Percentiles rank a stretch among this genome's conserved stretches.
These are phyloP conservation scores for Colletotrichum sp. DNA, from an alignment of 2,329 filamentous ascomycete species.

Conservation along the genomic window DNA sequence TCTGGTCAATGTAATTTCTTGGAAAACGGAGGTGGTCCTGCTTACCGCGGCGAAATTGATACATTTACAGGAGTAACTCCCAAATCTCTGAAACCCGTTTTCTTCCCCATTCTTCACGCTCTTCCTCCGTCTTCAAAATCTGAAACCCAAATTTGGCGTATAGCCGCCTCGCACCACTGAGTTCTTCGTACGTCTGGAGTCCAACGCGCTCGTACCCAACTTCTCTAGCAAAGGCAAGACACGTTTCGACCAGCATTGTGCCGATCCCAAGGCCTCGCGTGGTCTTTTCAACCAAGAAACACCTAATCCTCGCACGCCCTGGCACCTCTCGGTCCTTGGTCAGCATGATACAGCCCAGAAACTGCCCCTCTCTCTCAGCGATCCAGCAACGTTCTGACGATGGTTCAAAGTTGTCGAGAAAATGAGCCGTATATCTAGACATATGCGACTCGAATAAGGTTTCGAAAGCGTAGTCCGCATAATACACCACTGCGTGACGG, in stretches of 20 bases:
- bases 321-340: conserved; percentile 13
- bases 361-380: conserved; percentile 24
- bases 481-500: conserved; percentile 27
- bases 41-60: neutral
- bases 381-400: conserved; percentile 29
- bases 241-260: conserved; percentile 14
- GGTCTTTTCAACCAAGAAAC: conserved; percentile 26
- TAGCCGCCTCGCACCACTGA: conserved; percentile 21
- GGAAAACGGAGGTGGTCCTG: accelerated
- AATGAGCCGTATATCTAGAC: conserved; percentile 25
- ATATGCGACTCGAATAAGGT: conserved; percentile 25
- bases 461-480: conserved; percentile 21
- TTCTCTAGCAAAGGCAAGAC: conserved; percentile 23
- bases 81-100: neutral
- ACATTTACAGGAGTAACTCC: neutral
- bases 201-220: conserved; percentile 20
- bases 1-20: neutral
- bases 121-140: neutral
- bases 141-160: conserved; percentile 26
- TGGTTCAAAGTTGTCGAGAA: conserved; percentile 26
- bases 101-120: neutral
- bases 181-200: conserved; percentile 22
- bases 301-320: conserved; percentile 24
- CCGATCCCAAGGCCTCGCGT: conserved; percentile 25
- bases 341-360: conserved; percentile 29